phyloP scores from a whole-genome alignment of 805 yeast genomes.

The Groenewaldozyma tartarivorans region DNA sequence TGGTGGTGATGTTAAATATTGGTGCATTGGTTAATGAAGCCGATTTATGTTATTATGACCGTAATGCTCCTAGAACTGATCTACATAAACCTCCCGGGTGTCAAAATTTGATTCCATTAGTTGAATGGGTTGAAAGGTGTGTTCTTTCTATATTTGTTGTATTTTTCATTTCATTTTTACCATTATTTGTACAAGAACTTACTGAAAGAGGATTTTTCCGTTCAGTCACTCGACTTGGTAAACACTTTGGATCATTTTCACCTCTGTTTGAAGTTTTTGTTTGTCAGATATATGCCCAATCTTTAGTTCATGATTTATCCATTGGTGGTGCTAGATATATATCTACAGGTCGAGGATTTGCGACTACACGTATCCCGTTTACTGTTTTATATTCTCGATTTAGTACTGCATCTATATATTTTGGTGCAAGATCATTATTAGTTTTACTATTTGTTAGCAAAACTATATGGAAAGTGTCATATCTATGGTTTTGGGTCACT shows the following conservation, averaged over 20 bases:
- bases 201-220: conserved; percentile 69
- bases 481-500: conserved; percentile 92
- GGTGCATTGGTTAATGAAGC: conserved; percentile 56
- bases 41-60: conserved; percentile 51
- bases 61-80: conserved; percentile 50
- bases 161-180: conserved; percentile 64
- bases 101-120: conserved; percentile 56
- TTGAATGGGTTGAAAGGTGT: conserved; percentile 66
- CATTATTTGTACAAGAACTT: conserved; percentile 66
- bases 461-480: conserved; percentile 69
- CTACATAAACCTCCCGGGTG: conserved; percentile 61
- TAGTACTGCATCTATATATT: conserved; percentile 57
- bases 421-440: conserved; percentile 45
- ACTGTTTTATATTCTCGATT: conserved; percentile 57
- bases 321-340: conserved; percentile 78
- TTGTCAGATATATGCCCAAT: conserved; percentile 65
- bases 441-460: conserved; percentile 48
- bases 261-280: conserved; percentile 75
- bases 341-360: conserved; percentile 77
- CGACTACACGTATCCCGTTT: conserved; percentile 63
- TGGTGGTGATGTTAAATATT: conserved; percentile 49
- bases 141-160: conserved; percentile 66
- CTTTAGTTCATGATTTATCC: conserved; percentile 56
- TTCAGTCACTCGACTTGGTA: conserved; percentile 51
- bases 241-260: conserved; percentile 62